Base-by-base conservation (phyloP, 192 early-diverging fungal genomes). In the Physocladia obscura region DNA sequence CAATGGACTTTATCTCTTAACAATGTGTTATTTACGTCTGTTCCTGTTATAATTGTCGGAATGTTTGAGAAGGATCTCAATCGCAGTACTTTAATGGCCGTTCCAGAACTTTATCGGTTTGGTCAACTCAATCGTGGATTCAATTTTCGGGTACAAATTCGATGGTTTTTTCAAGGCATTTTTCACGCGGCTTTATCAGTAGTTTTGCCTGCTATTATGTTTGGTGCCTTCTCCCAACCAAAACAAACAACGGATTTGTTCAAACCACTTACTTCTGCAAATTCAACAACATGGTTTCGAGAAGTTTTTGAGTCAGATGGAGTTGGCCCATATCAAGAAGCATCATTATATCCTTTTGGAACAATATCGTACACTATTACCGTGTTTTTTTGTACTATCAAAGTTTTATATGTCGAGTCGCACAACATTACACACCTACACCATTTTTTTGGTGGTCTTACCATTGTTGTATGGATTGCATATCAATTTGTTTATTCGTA, bases 41-140 rank as follows among this genome's bases (percentile, higher is more conserved):
- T 93, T 44, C 91, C 91, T 0, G 91, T 92, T 3, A 85, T 92
- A 47, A 84, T 88, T 3, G 84, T 92, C 24, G 71, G 71, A 51
- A 49, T 92, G 58, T 92, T 94, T 77, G 92, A 94, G 74, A 89
- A 90, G 70, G 91, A 94, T 68, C 71, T 94, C 69, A 85, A 86
- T 55, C 77, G 78, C 1, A 78, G 78, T 22, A 90, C 87, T 0
- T 57, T 93, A 35, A 47, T 89, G 57, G 78, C 77, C 3, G 84
- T 87, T 35, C 92, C 92, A 0, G 89, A 92, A 73, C 75, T 92
- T 49, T 93, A 93, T 71, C 82, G 79, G 17, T 77, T 77, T 51
- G 88, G 88, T n/a, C 83, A 82, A 60, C 57, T 69, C 15, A 80
- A 83, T 58, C 62, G 73, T 24, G 86, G 81, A 0, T 87, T 88